Evolutionary conservation across 768 basidiomycete species (phyloP), one percentile per base, ranked within the genome.

Genomic region (Tricholoma sp.): DNA sequence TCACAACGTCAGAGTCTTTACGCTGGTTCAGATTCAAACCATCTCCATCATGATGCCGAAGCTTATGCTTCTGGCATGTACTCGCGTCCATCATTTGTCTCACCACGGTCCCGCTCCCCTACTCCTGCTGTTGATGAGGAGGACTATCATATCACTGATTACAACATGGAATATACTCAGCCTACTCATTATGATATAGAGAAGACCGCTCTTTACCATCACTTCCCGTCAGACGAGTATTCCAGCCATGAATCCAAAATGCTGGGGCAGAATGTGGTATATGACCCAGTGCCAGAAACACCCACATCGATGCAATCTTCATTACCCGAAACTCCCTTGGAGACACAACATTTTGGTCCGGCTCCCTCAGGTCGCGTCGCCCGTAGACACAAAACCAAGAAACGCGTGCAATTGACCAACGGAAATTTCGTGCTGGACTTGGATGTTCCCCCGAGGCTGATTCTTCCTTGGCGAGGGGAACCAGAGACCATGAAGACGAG

Each of bases 341-440:
- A 84, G 62, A 91, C 88, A 10, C 83, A 82, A 46, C 92, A 95
- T 70, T 96, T 92, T 71, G 94, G 94, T 4, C 91, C 93, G 14
- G 89, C 91, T 1, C 94, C 94, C 6, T 71, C 81, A 24, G 90
- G 93, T 37, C 83, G 91, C n/a, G 77, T 88, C 27, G 72, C 84
- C 34, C 81, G 94, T 52, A 78, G 94, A 57, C 83, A 89, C 72
- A 81, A 82, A 64, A 78, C 79, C 3, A 94, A 85, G 74, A 91
- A 91, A 68, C 82, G 86, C 18, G 89, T 97, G 16, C 85, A 85
- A 60, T 75, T 93, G 56, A 93, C 88, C 45, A 86, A 90, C 65
- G 95, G 95, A 7, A 92, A 97, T 69, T 79, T 96, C 45, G 91
- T 96, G 14, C 76, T 94, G 14, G 86, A 94, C 61, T 75, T 94